These are phyloP conservation scores for Plasmodium malariae DNA, from an alignment of 169 alveolate genomes.

Conservation along the genomic window DNA sequence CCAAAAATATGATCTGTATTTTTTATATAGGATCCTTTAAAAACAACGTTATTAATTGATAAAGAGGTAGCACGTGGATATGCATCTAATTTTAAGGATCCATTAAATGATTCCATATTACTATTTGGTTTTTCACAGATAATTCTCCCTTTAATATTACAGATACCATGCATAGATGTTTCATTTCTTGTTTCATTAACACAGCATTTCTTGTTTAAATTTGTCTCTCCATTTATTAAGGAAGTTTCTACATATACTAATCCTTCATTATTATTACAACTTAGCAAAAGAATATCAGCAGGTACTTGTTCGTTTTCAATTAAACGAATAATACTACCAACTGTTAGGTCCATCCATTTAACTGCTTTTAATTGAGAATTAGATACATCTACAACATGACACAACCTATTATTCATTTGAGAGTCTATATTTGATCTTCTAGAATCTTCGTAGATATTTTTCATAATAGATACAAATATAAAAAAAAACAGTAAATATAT, in stretches of 20 bases:
- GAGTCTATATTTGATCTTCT: conserved; percentile 81
- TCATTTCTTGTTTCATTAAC: conserved; percentile 83
- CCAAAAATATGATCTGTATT: conserved; percentile 85
- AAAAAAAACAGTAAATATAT: conserved; percentile 77
- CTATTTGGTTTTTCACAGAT: conserved; percentile 85
- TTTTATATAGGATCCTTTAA: conserved; percentile 84
- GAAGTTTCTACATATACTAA: conserved; percentile 83
- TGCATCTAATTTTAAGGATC: conserved; percentile 83
- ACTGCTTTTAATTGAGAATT: conserved; percentile 79
- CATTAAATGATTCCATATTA: conserved; percentile 84
- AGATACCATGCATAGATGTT: conserved; percentile 81
- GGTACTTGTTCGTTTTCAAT: conserved; percentile 86
- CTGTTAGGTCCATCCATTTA: conserved; percentile 80
- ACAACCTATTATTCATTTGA: conserved; percentile 81
- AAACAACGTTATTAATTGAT: conserved; percentile 81
- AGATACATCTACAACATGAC: conserved; percentile 79
- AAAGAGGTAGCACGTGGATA: conserved; percentile 85
- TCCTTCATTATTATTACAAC: conserved; percentile 85
- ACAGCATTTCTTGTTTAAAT: conserved; percentile 82
- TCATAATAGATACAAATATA: conserved; percentile 78
- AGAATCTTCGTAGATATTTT: conserved; percentile 77
- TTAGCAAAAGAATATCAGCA: conserved; percentile 82
- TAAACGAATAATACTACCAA: conserved; percentile 85
- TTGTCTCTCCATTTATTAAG: conserved; percentile 81
- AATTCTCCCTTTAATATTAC: conserved; percentile 83